Base-by-base conservation (phyloP, 345 rosid genomes). In the Brassica rapa region DNA sequence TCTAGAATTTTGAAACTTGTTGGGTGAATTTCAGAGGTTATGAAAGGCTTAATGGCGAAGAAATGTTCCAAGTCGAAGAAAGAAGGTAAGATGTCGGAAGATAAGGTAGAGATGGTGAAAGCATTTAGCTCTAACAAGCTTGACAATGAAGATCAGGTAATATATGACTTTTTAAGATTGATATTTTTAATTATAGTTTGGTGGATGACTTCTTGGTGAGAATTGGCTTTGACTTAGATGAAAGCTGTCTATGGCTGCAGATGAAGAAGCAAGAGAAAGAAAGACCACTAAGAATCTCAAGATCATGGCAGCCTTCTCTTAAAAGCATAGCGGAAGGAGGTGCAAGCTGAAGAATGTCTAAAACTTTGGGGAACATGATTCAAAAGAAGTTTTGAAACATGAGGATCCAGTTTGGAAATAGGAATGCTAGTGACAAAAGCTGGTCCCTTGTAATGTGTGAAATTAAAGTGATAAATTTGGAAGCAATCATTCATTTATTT, bases 241-340 rank as follows among this genome's bases (percentile, higher is more conserved):
- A 8, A 62, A 37, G 3, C 14, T 12, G 62, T 68, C 2, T 8
- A 33, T 35, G 14, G 33, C 6, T 35, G n/a, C 82, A 92, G 91
- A 87, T 78, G 72, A 83, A 43, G 63, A 87, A 77, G 71, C 82
- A 84, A 72, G 98, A 89, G 72, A 88, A 85, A 78, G 89, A 77
- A 57, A 75, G 79, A 73, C 76, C 84, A 16, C 39, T 16, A 71
- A 83, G 83, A 75, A 71, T 86, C 87, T 84, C 90, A 83, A 89
- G 85, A 81, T 82, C 91, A 53, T 94, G 98, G 97, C 97, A 92
- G 60, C 98, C 98, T 25, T 89, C 97, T n/a, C 82, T 94, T 8
- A 77, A 89, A 77, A 94, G 95, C 93, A 94, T 92, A 83, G 87
- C 89, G 5, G 97, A 94, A 80, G 89, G 90, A 72, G 89, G 90